Evolutionary conservation across 768 basidiomycete genomes (phyloP).

Genomic region (Lactifluus rugatus): DNA sequence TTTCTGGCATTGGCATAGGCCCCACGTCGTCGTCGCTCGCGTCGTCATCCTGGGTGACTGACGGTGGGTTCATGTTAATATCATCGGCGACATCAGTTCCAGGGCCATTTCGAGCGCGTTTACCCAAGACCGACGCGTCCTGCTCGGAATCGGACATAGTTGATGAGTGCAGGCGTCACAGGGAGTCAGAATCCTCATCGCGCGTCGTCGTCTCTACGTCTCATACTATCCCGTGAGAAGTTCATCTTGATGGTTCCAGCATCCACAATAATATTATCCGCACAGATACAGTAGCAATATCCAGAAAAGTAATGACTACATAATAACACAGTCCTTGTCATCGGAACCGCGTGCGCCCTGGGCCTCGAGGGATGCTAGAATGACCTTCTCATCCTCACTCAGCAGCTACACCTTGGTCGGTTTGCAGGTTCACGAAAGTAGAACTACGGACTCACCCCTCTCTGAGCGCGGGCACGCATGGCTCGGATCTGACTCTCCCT

Average conservation of each 20-base stretch:
- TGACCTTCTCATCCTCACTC: slow-evolving; percentile 53
- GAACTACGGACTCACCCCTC: slow-evolving; percentile 45
- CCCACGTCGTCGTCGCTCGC: slow-evolving; percentile 70
- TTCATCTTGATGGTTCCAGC: neutral
- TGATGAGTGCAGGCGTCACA: neutral
- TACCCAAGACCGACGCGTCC: slow-evolving; percentile 51
- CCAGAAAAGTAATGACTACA: slow-evolving; percentile 32
- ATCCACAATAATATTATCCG: neutral
- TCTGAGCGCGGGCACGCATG: slow-evolving; percentile 63
- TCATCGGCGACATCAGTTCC: slow-evolving; percentile 22
- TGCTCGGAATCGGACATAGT: slow-evolving; percentile 31
- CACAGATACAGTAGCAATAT: neutral
- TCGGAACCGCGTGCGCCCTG: slow-evolving; percentile 29
- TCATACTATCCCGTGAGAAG: neutral
- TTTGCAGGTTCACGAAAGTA: slow-evolving; percentile 8
- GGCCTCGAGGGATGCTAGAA: slow-evolving; percentile 46
- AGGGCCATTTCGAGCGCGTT: slow-evolving; percentile 41
- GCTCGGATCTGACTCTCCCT: slow-evolving; percentile 59
- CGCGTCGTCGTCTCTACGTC: too few species aligned
- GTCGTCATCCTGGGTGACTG: slow-evolving; percentile 40
- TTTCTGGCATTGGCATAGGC: slow-evolving; percentile 75
- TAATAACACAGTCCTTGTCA: slow-evolving; percentile 42
- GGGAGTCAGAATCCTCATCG: too few species aligned
- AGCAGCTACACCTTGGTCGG: slow-evolving; percentile 33
- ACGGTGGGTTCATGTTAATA: slow-evolving; percentile 21